Evolutionary conservation across 164 flowering plant species (phyloP), one percentile per base, ranked within the genome.

Genomic region (Vitis cinerea): DNA sequence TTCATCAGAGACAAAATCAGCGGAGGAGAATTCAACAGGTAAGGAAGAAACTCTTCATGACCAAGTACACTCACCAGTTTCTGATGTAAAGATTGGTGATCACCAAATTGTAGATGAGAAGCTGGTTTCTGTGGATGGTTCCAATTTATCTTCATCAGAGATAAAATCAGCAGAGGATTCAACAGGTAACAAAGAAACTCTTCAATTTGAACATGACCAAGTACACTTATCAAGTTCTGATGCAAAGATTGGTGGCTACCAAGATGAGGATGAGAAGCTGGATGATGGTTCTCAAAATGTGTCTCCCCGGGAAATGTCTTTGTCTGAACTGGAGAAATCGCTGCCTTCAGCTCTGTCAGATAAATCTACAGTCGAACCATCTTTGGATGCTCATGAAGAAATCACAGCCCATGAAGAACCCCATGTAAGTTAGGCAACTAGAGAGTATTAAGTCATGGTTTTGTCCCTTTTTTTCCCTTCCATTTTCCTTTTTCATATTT

Each of bases 351-450:
- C 44, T 37, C 7, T 57, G 55, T 52, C 66, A 19, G 85, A 82
- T 54, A 68, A 73, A 70, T 52, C 81, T n/a, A 63, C 69, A 47
- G 61, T 65, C n/a, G 74, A 72, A 65, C 72, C 74, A 65, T 65
- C 73, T 55, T 58, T 37, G 57, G 56, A 52, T 56, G 60, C 79
- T 63, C 75, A 52, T 61, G 63, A 74, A 59, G 44, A 31, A 31
- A 6, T 31, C 44, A 31, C 44, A 31, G 60, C 79, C 61, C 75
- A 52, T 61, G 62, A 74, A 62, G 84, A 74, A 64, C 47, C 53
- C 54, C 68, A 69, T 77, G 93, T 88, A 76, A 74, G 81, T 59
- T 10, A 52, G 52, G 29, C 51, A 54, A 47, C 27, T 23, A 23
- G 27, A 23, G 27, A 23, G 27, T 23, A 23, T 23, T 23, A 1